phyloP scores from a whole-genome alignment of 768 basidiomycete species.

The Boletus bicolor region DNA sequence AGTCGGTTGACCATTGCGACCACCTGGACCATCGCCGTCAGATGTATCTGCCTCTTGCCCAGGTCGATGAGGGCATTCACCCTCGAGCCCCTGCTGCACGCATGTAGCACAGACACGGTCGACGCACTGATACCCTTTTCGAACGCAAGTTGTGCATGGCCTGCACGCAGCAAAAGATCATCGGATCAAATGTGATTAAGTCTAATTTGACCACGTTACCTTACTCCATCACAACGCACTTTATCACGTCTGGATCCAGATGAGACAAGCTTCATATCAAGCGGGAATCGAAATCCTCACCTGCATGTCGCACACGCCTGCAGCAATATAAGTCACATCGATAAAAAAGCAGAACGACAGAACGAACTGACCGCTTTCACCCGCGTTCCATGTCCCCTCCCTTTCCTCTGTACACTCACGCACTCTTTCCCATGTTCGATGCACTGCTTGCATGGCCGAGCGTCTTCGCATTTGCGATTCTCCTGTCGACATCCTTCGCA shows the following conservation, averaged over 20 bases:
- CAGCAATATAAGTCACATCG: conserved; percentile 9
- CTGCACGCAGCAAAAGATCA: conserved; percentile 28
- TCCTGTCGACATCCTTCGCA: conserved; percentile 57
- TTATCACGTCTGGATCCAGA: conserved; percentile 50
- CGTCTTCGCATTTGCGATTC: conserved; percentile 58
- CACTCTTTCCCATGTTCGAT: conserved; percentile 46
- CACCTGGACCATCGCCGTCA: conserved; percentile 22
- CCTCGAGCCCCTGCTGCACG: conserved; percentile 40
- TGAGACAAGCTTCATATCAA: conserved; percentile 9
- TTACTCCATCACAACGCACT: conserved; percentile 56
- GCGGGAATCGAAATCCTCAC: conserved; percentile 30
- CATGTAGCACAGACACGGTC: conserved; percentile 48
- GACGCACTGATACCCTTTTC: conserved; percentile 51
- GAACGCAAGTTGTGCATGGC: conserved; percentile 48
- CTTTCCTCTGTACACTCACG: conserved; percentile 46
- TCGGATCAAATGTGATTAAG: conserved; percentile 1
- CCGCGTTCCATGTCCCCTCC: conserved; percentile 55
- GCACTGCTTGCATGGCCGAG: conserved; percentile 54
- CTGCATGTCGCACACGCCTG: conserved; percentile 64
- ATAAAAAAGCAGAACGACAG: conserved; percentile 2
- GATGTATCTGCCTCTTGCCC: conserved; percentile 23
- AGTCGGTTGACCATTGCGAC: not conserved
- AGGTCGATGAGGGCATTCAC: conserved; percentile 44
- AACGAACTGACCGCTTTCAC: conserved; percentile 52
- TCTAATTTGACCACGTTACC: conserved; percentile 34